A percentile compares a stretch with the other conserved stretches of the same genome.
These are phyloP conservation scores for Mayamaea pseudoterrestris DNA, from an alignment of 108 stramenopile genomes.

Conservation along the genomic window DNA sequence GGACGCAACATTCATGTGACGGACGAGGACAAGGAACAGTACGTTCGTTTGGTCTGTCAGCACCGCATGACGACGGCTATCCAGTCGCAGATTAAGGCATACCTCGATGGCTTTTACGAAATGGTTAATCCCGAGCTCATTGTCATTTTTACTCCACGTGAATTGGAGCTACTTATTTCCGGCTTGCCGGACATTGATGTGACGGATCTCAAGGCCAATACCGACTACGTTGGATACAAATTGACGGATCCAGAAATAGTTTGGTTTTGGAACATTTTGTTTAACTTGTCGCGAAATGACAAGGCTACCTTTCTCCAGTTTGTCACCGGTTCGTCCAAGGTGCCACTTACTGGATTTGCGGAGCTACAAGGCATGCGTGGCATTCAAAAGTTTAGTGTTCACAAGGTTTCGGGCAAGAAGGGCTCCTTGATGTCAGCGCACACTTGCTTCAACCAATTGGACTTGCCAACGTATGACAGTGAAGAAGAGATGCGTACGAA, in stretches of 20 bases:
- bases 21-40: conserved; percentile 86
- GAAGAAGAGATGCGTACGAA: conserved; percentile 87
- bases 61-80: conserved; percentile 96
- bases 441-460: conserved; percentile 95
- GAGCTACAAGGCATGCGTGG: conserved; percentile 95
- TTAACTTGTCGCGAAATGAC: conserved; percentile 73
- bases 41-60: conserved; percentile 90
- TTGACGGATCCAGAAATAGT: conserved; percentile 78
- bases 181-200: conserved; percentile 96
- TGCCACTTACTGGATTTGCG: conserved; percentile 93
- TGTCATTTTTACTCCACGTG: conserved; percentile 88
- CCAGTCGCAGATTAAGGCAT: conserved; percentile 87
- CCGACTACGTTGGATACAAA: conserved; percentile 85
- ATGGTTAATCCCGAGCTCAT: conserved; percentile 90
- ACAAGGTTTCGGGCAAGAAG: conserved; percentile 54
- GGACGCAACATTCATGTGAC: conserved; percentile 89
- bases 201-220: conserved; percentile 83
- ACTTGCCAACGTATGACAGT: conserved; percentile 78
- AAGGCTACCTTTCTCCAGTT: conserved; percentile 92
- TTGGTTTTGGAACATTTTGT: conserved; percentile 96
- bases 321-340: conserved; percentile 88
- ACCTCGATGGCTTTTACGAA: conserved; percentile 93
- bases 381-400: conserved; percentile 90
- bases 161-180: conserved; percentile 94
- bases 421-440: conserved; percentile 89